Percentiles rank a stretch among this genome's conserved stretches.
These are phyloP conservation scores for Darksidea phi DNA, from an alignment of 495 filamentous ascomycete genomes.

Conservation along the genomic window DNA sequence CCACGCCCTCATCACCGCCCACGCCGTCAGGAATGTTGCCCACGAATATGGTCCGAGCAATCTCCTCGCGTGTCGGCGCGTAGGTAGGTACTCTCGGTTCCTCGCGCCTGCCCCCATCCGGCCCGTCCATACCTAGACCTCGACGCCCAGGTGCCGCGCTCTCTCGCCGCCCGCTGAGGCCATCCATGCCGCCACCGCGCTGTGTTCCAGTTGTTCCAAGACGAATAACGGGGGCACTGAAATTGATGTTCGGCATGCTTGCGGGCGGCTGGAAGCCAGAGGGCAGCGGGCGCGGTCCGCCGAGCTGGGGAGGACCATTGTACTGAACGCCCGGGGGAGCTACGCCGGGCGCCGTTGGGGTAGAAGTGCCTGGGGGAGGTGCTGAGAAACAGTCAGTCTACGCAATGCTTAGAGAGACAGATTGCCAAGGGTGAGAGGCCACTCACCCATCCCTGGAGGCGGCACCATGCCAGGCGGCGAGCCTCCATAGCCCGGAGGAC, in stretches of 20 bases:
- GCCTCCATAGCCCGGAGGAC: constrained; percentile 59
- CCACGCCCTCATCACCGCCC: constrained; percentile 77
- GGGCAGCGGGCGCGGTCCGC: constrained; percentile 75
- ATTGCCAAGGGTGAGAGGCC: constrained; percentile 20
- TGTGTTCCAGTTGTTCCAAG: constrained; percentile 69
- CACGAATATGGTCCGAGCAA: constrained; percentile 85
- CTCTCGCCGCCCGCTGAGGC: constrained; percentile 37
- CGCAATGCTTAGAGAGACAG: constrained; percentile 22
- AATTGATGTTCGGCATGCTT: constrained; percentile 97
- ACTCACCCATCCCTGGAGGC: constrained; percentile 84
- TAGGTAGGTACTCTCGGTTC: constrained; percentile 71
- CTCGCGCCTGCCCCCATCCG: constrained; percentile 60
- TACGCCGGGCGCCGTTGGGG: constrained; percentile 64
- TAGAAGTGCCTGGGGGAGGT: constrained; percentile 65
- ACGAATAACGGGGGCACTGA: constrained; percentile 94
- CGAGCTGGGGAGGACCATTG: constrained; percentile 64
- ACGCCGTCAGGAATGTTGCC: constrained; percentile 77
- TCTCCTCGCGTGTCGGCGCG: constrained; percentile 86
- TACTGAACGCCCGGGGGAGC: constrained; percentile 77
- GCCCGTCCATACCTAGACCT: constrained; percentile 52
- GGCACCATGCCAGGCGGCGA: constrained; percentile 67
- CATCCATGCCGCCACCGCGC: constrained; percentile 57
- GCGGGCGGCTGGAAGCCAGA: constrained; percentile 84
- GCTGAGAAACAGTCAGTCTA: constrained; percentile 42
- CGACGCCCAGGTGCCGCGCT: constrained; percentile 52